Evolutionary conservation across 805 yeast species (phyloP).

Genomic region (Saccharomycopsis fodiens): DNA sequence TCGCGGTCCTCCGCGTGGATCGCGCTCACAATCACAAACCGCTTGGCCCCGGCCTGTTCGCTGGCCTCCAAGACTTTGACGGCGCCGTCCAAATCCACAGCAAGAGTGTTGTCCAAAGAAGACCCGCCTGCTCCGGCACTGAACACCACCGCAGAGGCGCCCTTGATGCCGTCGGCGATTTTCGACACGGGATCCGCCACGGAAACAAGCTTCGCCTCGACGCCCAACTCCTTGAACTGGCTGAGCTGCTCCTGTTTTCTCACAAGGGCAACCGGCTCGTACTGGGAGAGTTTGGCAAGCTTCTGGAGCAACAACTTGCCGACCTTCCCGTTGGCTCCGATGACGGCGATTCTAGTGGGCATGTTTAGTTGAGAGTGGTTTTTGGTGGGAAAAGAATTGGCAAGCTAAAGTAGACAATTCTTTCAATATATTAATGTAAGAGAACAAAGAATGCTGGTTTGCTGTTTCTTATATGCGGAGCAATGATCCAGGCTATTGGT

Average conservation of each 20-base stretch:
- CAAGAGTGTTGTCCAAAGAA: constrained; percentile 36
- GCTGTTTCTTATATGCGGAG: not conserved
- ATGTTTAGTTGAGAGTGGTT: too few species aligned
- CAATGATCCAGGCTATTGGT: not conserved
- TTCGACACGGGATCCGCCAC: constrained; percentile 32
- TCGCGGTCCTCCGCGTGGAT: constrained; percentile 44
- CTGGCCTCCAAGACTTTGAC: constrained; percentile 51
- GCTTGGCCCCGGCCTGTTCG: constrained; percentile 33
- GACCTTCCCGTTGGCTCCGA: constrained; percentile 61
- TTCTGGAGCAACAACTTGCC: constrained; percentile 40
- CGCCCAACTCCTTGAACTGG: constrained; percentile 32
- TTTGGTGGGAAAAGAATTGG: too few species aligned
- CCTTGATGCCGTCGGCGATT: constrained; percentile 33
- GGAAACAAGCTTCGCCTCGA: constrained; percentile 32
- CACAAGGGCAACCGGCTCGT: constrained; percentile 37
- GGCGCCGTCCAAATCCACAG: constrained; percentile 58
- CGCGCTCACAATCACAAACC: constrained; percentile 51
- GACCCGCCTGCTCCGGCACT: constrained; percentile 59
- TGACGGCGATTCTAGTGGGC: constrained; percentile 35
- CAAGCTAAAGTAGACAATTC: too few species aligned
- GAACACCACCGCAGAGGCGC: constrained; percentile 50
- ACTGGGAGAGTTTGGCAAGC: constrained; percentile 27
- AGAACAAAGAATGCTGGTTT: too few species aligned
- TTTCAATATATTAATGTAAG: too few species aligned
- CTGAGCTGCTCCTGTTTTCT: constrained; percentile 39